Base-by-base conservation (phyloP, 2,329 filamentous ascomycete genomes). In the Tolypocladium tropicale region DNA sequence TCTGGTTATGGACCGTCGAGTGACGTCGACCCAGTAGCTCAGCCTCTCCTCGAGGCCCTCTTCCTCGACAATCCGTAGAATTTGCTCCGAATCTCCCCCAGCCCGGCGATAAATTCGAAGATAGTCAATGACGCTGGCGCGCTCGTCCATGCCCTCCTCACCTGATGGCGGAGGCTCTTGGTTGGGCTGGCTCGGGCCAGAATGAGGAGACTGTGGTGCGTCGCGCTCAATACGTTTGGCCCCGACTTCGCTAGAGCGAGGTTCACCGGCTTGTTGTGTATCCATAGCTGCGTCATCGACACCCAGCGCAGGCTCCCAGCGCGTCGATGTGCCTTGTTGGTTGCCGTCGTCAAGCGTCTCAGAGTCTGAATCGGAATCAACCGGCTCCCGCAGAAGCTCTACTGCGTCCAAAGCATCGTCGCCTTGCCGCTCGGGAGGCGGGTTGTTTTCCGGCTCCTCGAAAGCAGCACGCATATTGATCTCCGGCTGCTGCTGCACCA, bases 401-500 rank as follows among this genome's bases (percentile, higher is more conserved):
- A 56, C 55, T 30, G 60, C 61, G 36, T 50, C 41, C 16, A 41
- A 54, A 7, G 62, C 61, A 7, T 56, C 60, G 28, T 66, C 65
- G 5, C 58, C 57, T 25, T 53, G 56, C 18, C 25, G 50, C 32
- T 62, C 62, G n/a, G 60, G 56, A 9, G 56, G 58, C 2, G 66
- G 58, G 5, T 66, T 64, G 34, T 71, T 67, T 37, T 69, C 70
- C 16, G 65, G 65, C 9, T 76, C 80, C 12, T 79, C 83, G 65
- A 85, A 81, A 4, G 81, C 82, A 10, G 80, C 86, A 0, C 84
- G 86, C 76, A 94, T 86, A 64, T 95, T 95, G 62, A 94, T 87
- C 61, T 92, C 86, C 6, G 93, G 94, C 67, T 99, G 94, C 69
- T 99, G 94, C 69, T 99, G 94, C 11, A 99, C 91, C 53, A 99